phyloP scores from a whole-genome alignment of 768 basidiomycete genomes.

The Inosperma sp. region DNA sequence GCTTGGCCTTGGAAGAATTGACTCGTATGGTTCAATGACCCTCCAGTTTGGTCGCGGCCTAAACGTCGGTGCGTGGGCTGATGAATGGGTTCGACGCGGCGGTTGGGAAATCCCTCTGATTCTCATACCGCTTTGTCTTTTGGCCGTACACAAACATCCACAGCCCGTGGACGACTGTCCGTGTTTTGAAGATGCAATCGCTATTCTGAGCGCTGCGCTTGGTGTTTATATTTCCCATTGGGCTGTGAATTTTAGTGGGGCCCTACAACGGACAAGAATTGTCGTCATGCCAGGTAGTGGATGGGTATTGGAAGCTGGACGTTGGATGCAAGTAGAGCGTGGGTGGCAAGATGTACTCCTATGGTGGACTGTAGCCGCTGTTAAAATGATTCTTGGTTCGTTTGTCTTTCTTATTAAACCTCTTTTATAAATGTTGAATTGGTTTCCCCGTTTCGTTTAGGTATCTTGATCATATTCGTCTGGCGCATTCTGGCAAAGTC shows the following conservation, averaged over 20 bases:
- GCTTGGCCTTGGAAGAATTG: constrained; percentile 22
- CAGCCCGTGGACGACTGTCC: constrained; percentile 96
- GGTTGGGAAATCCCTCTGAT: constrained; percentile 57
- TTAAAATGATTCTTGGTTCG: constrained; percentile 46
- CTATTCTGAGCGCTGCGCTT: constrained; percentile 78
- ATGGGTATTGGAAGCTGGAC: constrained; percentile 30
- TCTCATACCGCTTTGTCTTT: constrained; percentile 56
- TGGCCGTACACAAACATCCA: constrained; percentile 84
- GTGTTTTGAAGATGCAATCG: constrained; percentile 97
- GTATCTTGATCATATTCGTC: constrained; percentile 71
- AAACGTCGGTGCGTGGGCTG: constrained; percentile 31
- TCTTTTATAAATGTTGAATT: not conserved
- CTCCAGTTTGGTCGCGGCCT: constrained; percentile 38
- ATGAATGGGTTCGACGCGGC: constrained; percentile 33
- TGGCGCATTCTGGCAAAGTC: constrained; percentile 90
- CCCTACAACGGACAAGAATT: constrained; percentile 14
- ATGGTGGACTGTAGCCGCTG: constrained; percentile 44
- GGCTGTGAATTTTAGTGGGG: constrained; percentile 46
- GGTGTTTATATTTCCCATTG: constrained; percentile 72
- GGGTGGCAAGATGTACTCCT: constrained; percentile 36
- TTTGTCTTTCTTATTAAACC: constrained; percentile 5
- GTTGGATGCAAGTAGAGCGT: constrained; percentile 36
- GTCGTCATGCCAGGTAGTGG: constrained; percentile 58
- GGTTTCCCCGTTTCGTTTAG: constrained; percentile 29
- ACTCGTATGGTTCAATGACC: constrained; percentile 18